Evolutionary conservation across 1,284 basidiomycete genomes (phyloP), one percentile per base, ranked within the genome.

Genomic region (Tilletia indica): DNA sequence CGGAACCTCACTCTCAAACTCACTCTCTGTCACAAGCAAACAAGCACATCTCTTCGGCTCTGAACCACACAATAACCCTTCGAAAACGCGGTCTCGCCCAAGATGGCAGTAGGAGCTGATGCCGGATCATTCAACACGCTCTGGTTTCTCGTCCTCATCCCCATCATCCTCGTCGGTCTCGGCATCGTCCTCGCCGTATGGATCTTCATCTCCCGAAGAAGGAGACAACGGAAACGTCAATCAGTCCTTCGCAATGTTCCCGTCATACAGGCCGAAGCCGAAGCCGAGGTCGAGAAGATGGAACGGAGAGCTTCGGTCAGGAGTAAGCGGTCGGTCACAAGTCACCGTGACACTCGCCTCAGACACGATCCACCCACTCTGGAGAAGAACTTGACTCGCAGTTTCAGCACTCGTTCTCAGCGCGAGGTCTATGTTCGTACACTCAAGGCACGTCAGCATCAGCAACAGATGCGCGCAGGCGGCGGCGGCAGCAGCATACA

Each of bases 131-230:
- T 67, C 64, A 48, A 67, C 64, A 5, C 38, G 12, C 64, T 48
- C 64, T 67, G 64, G 64, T 67, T 67, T 36, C 64, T 67, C 39
- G 12, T 67, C 39, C 34, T 48, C 39, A 67, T 67, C 6, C 64
- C 64, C 39, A 19, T 67, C 64, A 31, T 67, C 36, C 64, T 67
- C 39, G n/a, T 67, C 45, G 64, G 16, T 14, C 19, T 42, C 64
- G 64, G 8, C 64, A 67, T 67, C 64, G 38, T 67, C 39, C 6
- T 11, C 64, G 12, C 36, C 64, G 19, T 38, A 21, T 48, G 64
- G 64, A 5, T 21, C 64, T 67, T 19, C 64, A 67, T 42, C 64
- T n/a, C 64, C 31, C 64, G 64, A 6, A 67, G 31, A 19, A 25
- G 64, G 9, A 38, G n/a, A 6, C 16, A 14, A 42, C 34, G 36